Conservation (phyloP, 345 rosid species). For the Eucalyptus tenuipes region DNA sequence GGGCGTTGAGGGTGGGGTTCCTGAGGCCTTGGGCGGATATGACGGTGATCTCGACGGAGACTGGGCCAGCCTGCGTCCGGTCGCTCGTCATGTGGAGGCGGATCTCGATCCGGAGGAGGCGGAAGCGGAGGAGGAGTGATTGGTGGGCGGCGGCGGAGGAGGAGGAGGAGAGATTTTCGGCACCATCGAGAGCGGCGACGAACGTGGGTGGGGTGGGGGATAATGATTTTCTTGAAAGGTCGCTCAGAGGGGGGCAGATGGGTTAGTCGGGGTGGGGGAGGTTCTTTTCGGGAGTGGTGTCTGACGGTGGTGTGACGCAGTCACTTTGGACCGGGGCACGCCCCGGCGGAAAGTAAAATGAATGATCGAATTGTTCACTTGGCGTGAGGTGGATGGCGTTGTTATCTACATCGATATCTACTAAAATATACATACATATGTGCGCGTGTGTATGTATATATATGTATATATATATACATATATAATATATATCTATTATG, state of each 20-base stretch:
- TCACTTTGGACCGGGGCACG: neutral
- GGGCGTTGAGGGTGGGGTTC: neutral
- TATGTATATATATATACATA: fast-evolving
- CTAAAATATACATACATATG: fast-evolving
- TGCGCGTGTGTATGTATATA: fast-evolving
- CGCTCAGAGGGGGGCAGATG: too few species aligned
- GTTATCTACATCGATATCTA: neutral
- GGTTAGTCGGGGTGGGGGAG: neutral
- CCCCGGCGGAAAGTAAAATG: neutral
- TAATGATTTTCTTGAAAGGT: neutral
- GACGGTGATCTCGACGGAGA: neutral
- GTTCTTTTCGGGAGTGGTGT: neutral
- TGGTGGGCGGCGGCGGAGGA: neutral
- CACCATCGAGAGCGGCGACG: neutral
- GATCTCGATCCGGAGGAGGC: neutral
- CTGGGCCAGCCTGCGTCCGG: neutral
- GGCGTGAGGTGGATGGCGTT: neutral
- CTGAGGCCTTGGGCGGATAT: conserved; percentile 4
- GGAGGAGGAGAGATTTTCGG: neutral
- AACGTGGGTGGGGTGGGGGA: neutral
- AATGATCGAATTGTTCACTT: neutral
- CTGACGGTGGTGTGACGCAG: neutral
- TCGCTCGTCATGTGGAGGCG: neutral
- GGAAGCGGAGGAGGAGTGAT: neutral
- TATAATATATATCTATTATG: too few species aligned